Percentiles rank a stretch among this genome's conserved stretches.
Evolutionary conservation across 352 stramenopile genomes (phyloP).

Genomic region (Saprolegnia parasitica): DNA sequence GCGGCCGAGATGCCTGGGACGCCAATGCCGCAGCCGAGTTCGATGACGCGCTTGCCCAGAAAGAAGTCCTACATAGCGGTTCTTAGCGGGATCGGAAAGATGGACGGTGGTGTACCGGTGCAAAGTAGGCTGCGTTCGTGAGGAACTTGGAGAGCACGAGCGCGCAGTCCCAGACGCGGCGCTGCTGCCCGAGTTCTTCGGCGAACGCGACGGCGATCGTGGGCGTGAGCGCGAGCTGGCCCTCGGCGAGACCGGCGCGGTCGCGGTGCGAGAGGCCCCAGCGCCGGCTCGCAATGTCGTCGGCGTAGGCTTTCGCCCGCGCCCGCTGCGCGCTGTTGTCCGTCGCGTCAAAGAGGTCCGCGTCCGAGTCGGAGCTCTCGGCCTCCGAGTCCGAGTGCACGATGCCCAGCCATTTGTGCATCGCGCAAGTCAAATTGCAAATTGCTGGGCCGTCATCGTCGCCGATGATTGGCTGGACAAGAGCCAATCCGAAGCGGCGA

Average conservation of each 20-base stretch:
- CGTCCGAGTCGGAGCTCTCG: conserved; percentile 8
- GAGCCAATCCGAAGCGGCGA: not conserved
- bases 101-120: conserved; percentile 21
- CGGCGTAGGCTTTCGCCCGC: conserved; percentile 12
- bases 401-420: conserved; percentile 30
- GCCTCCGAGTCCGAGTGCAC: conserved; percentile 25
- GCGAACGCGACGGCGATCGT: conserved; percentile 36
- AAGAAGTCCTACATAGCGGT: conserved; percentile 35
- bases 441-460: not conserved
- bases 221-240: conserved; percentile 32
- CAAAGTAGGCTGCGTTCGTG: conserved; percentile 36
- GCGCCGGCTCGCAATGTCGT: conserved; percentile 18
- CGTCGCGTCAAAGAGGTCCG: conserved; percentile 14
- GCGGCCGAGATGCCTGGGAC: conserved; percentile 45
- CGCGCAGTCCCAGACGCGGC: conserved; percentile 57
- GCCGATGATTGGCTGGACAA: not conserved
- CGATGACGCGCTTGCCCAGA: conserved; percentile 45
- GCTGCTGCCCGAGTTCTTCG: conserved; percentile 54
- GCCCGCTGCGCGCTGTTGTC: not conserved
- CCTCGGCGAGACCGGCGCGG: conserved; percentile 37
- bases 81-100: not conserved
- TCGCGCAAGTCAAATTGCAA: not conserved
- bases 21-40: conserved; percentile 53
- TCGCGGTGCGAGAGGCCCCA: conserved; percentile 31
- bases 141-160: conserved; percentile 54